phyloP scores from a whole-genome alignment of 345 rosid species.

The Clausena lansium region DNA sequence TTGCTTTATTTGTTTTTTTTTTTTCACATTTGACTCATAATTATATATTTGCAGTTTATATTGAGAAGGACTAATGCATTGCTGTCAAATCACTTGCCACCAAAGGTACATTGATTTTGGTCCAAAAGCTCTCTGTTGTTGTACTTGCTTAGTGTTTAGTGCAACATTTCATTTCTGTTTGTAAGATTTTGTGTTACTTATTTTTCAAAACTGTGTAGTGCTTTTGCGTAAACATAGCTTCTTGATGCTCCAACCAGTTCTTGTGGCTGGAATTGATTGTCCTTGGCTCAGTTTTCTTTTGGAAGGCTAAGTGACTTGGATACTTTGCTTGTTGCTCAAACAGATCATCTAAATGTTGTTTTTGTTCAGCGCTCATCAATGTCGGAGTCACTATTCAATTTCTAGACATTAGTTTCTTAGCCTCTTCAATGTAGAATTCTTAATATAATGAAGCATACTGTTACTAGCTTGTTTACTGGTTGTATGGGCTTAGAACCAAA shows the following conservation, averaged over 20 bases:
- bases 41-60: conserved; percentile 68
- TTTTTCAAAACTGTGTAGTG: not conserved
- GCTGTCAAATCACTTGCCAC: conserved; percentile 96
- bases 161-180: not conserved
- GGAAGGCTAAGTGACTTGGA: not conserved
- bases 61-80: conserved; percentile 93
- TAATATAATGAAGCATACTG: not conserved
- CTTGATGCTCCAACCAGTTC: not conserved
- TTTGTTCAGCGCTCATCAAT: not conserved
- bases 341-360: not conserved
- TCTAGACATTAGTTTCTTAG: not conserved
- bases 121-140: not conserved
- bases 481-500: not conserved
- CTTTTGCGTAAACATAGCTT: not conserved
- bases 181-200: conserved; percentile 7
- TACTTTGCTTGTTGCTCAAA: not conserved
- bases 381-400: not conserved
- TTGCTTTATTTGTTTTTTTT: conserved; percentile 7
- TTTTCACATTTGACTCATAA: conserved; percentile 12
- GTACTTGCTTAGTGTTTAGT: not conserved
- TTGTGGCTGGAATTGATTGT: not conserved
- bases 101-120: conserved; percentile 56
- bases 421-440: not conserved
- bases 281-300: not conserved
- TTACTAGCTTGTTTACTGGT: not conserved